Evolutionary conservation across 345 rosid genomes (phyloP), one percentile per base, ranked within the genome.

Genomic region (Eutrema japonicum): DNA sequence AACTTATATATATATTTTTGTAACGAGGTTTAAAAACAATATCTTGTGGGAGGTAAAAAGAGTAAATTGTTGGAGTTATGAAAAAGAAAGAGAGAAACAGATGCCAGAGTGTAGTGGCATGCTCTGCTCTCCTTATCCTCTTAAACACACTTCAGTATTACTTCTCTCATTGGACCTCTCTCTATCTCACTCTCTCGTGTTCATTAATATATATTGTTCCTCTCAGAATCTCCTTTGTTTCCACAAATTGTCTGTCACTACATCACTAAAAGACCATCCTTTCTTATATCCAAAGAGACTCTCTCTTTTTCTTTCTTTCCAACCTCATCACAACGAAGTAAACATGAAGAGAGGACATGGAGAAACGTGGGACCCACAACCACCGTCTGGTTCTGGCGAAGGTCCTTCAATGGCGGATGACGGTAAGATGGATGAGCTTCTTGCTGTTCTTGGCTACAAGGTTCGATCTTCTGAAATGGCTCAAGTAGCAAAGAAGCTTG

Each of bases 391-490:
- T 29, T 75, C 59, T 36, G 59, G 42, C 16, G 81, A 76, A 60
- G 69, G 59, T 62, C 66, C 82, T 27, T 74, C 85, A 52, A 71
- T 82, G 83, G 81, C n/a, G 57, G 68, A 83, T 13, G 97, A 90
- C 8, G 27, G 82, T 82, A 93, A 70, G 67, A 81, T 89, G 96
- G 98, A 94, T 55, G 97, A 94, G 82, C 80, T 89, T 7, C 82
- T 94, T 54, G 97, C 85, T 27, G 96, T 82, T 61, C 63, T 89
- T 72, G 98, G 98, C 6, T 94, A 94, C 85, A 89, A 85, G 66
- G 93, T 94, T 13, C 81, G 86, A 50, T 79, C 91, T 9, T 84
- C 96, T 0, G 97, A 94, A 73, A 94, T 94, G 96, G 95, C 89
- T 3, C 86, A 87, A 41, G 97, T 94, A 0, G 98, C 98, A 4